phyloP scores from a whole-genome alignment of 257 asterid species.

The Solanum etuberosum region DNA sequence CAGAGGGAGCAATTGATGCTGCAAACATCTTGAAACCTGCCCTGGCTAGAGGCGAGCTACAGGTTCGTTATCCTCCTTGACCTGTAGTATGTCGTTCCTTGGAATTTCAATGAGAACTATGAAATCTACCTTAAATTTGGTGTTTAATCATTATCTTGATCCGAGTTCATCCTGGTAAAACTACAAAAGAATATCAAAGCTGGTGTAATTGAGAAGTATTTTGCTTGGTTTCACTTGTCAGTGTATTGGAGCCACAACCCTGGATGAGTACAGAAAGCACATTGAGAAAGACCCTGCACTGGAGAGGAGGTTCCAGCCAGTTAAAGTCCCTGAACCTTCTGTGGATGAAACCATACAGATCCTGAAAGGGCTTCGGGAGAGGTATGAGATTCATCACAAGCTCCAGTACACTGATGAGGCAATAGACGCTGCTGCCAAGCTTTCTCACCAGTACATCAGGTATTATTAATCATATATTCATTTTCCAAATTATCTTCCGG shows the following conservation, averaged over 20 bases:
- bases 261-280: constrained; percentile 42
- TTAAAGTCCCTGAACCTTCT: constrained; percentile 37
- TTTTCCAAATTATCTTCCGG: not conserved
- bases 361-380: constrained; percentile 13
- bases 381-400: constrained; percentile 30
- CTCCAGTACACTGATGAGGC: constrained; percentile 32
- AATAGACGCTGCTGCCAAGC: constrained; percentile 25
- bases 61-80: constrained; percentile 8
- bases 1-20: constrained; percentile 27
- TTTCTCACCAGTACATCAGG: constrained; percentile 42
- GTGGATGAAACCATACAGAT: constrained; percentile 29
- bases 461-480: not conserved
- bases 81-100: not conserved
- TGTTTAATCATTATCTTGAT: not conserved
- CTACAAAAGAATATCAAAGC: not conserved
- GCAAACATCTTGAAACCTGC: constrained; percentile 33
- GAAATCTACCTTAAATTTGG: not conserved
- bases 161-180: not conserved
- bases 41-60: constrained; percentile 33
- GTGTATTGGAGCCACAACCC: constrained; percentile 62
- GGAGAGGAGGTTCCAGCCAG: constrained; percentile 35
- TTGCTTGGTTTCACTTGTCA: constrained; percentile 3
- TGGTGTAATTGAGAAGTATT: not conserved
- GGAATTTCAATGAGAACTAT: not conserved
- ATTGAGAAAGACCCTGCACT: constrained; percentile 47